Evolutionary conservation across 2,329 filamentous ascomycete species (phyloP), one percentile per base, ranked within the genome.

Genomic region (Emmonsiellopsis sp.): DNA sequence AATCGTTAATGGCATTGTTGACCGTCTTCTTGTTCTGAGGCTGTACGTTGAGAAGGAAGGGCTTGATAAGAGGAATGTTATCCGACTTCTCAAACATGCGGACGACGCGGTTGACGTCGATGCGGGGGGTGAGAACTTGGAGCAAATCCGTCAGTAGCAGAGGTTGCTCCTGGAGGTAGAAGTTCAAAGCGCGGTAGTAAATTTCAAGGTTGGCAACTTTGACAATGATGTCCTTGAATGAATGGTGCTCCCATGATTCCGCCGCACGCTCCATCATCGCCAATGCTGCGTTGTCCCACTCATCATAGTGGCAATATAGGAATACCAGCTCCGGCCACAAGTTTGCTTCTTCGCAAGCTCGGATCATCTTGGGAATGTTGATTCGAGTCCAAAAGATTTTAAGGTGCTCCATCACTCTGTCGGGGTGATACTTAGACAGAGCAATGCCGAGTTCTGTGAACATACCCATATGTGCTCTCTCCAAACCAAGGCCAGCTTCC

Each of bases 171-270:
- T 97, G 89, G 42, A 98, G 83, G 71, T 97, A 97, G 74, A 96
- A 96, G 76, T 92, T 95, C 67, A 97, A 81, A 32, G 88, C 89
- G 52, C 92, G 88, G 79, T 98, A 98, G 78, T 97, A 98, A 64
- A 98, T 98, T 74, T 98, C 94, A 65, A 98, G 75, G 74, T 98
- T 98, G 65, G 91, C 88, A 60, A 96, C 92, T 81, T 98, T 98
- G 74, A 95, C 84, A 54, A 95, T 80, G 50, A 95, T 97, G 68
- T 98, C 94, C 80, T 98, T 98, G 84, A 98, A 98, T 48, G 94
- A 93, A 70, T 96, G 90, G 74, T 98, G 93, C 71, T 98, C 94
- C 93, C 93, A 98, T 1, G 93, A 91, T 77, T 97, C 94, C 60
- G 94, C 86, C 10, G 93, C 88, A 62, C 90, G 88, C 77, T 98